Base-by-base conservation (phyloP, 208 protist species). In the Acanthamoeba healyi region DNA sequence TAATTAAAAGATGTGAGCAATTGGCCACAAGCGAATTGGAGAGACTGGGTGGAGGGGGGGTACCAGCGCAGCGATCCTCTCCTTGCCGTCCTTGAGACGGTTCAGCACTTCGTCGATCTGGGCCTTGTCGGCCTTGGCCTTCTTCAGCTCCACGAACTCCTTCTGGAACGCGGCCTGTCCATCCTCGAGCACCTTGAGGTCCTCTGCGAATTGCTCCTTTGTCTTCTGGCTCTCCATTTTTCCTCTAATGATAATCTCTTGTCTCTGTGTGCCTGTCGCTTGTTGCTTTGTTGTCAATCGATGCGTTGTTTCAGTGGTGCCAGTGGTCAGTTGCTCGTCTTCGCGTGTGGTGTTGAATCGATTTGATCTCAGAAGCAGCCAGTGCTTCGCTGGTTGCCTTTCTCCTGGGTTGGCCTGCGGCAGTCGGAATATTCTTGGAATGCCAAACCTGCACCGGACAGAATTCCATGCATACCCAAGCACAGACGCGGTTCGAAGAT, bases 51-150 rank as follows among this genome's bases (percentile, higher is more conserved):
- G 24, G 6, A 34, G 17, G 12, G 10, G n/a, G 4, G 12, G 34
- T 90, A 90, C 82, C 82, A 72, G 82, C 4, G 32, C 34, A 90
- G 82, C 82, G n/a, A 90, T 61, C 22, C 70, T 70, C 49, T 63
- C 82, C 58, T 90, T 90, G 49, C 82, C 82, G 7, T 90, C 82
- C 54, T 90, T 90, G 12, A 90, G 82, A 17, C 24, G 82, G n/a
- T 63, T 70, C 32, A 90, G 22, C 46, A 90, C 54, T 36, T 90
- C 82, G 70, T 90, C 82, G 26, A 90, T 63, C 58, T 90, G 44
- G 29, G 82, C n/a, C 36, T 70, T 70, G 32, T 63, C 58, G n/a
- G 58, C 82, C 54, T 90, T 90, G 82, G 82, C 82, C 38, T 90
- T 90, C 82, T 90, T 90, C 29, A 90, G 82, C 32, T 63, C 82